Base-by-base conservation (phyloP, 306 rosid genomes). In the Pueraria montana region DNA sequence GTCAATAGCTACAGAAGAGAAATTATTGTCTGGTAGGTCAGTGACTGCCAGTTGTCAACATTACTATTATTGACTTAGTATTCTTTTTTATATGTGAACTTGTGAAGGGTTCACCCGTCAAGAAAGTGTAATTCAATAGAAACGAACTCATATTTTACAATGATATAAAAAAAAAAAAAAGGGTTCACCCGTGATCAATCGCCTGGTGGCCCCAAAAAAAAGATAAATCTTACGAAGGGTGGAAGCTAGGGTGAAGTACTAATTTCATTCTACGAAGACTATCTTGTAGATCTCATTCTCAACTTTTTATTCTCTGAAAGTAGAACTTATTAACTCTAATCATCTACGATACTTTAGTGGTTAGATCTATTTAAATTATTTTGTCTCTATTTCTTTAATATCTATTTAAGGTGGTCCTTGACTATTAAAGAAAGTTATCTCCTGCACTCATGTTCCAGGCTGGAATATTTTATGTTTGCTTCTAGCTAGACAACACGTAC, bases 391-490 rank as follows among this genome's bases (percentile, higher is more conserved):
- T 38, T 18, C 5, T 36, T 66, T 10, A 66, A 36, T 66, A 34
- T 66, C 3, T 7, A n/a, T 36, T n/a, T n/a, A 34, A 36, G 72
- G 32, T 30, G 4, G 6, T 34, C 21, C 20, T 64, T 62, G 18
- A 32, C 45, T 7, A 30, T 5, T 34, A 23, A 71, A 23, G 7
- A 72, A 71, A 46, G 5, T 46, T 72, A 26, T 72, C 23, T 16
- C 21, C 3, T 5, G 2, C 20, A 6, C 36, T 69, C 59, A 8
- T 71, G 75, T 43, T 69, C n/a, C 56, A 23, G 3, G 13, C 23
- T 45, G 76, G 23, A 71, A 71, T 70, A 43, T 21, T 70, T 46
- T 45, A 24, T 70, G 40, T 5, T n/a, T n/a, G n/a, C n/a, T n/a
- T n/a, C n/a, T n/a, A n/a, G n/a, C n/a, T n/a, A n/a, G n/a, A n/a